These are phyloP conservation scores for Henningerozyma blattae DNA, from an alignment of 805 yeast species.

Conservation along the genomic window DNA sequence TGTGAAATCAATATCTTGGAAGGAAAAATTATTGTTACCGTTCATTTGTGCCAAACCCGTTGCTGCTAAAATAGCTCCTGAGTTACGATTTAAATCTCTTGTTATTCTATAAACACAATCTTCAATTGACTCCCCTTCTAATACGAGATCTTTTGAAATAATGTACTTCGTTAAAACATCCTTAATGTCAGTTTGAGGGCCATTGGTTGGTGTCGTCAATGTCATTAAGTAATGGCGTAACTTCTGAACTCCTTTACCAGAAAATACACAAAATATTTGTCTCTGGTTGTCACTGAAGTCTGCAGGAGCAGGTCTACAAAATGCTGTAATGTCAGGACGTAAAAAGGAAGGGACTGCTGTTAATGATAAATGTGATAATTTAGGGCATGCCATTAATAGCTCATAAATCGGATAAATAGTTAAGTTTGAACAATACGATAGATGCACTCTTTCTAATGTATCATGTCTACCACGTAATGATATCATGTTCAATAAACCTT, in stretches of 20 bases:
- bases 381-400: slow-evolving; percentile 69
- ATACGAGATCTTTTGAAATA: slow-evolving; percentile 15
- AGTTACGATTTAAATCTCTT: slow-evolving; percentile 19
- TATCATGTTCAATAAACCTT: slow-evolving; percentile 60
- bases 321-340: slow-evolving; percentile 71
- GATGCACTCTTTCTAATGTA: slow-evolving; percentile 83
- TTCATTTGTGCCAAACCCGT: slow-evolving; percentile 22
- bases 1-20: slow-evolving; percentile 23
- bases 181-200: slow-evolving; percentile 23
- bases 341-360: slow-evolving; percentile 90
- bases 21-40: slow-evolving; percentile 19
- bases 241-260: slow-evolving; percentile 76
- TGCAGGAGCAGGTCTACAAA: slow-evolving; percentile 85
- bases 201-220: slow-evolving; percentile 23
- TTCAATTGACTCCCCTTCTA: slow-evolving; percentile 17
- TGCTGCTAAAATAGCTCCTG: slow-evolving; percentile 25
- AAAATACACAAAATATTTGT: slow-evolving; percentile 80
- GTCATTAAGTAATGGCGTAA: slow-evolving; percentile 57
- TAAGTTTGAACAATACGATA: slow-evolving; percentile 78
- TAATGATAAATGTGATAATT: slow-evolving; percentile 77
- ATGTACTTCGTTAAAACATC: slow-evolving; percentile 22
- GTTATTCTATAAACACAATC: slow-evolving; percentile 20
- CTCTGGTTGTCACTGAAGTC: slow-evolving; percentile 84
- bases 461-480: slow-evolving; percentile 61
- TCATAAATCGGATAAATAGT: slow-evolving; percentile 67